A percentile compares a stretch with the other conserved stretches of the same genome.
phyloP scores from a whole-genome alignment of 1,284 basidiomycete genomes.

The Fomitopsis betulina region DNA sequence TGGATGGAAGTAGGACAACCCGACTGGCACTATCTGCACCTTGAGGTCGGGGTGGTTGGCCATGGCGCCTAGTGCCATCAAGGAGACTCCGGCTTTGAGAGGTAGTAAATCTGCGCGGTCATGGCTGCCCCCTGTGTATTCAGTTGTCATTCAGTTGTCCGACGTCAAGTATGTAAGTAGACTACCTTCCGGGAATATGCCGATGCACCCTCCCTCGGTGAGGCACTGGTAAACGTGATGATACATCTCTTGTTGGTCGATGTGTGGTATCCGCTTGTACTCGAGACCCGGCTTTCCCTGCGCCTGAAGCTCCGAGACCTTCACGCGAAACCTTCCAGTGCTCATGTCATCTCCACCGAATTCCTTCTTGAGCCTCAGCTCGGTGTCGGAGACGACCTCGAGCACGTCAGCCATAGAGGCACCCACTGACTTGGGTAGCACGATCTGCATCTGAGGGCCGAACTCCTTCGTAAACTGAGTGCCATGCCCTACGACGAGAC shows the following conservation, averaged over 20 bases:
- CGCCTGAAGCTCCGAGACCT: slow-evolving; percentile 49
- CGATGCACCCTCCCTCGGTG: slow-evolving; percentile 85
- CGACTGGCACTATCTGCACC: slow-evolving; percentile 93
- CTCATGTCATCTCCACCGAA: slow-evolving; percentile 84
- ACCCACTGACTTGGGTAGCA: slow-evolving; percentile 82
- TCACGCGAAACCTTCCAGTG: slow-evolving; percentile 66
- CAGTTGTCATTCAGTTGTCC: neutral
- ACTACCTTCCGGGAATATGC: slow-evolving; percentile 94
- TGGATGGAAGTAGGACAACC: slow-evolving; percentile 93
- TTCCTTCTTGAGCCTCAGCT: slow-evolving; percentile 83
- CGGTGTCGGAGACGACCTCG: slow-evolving; percentile 88
- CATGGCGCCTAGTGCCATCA: slow-evolving; percentile 98
- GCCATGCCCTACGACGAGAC: slow-evolving; percentile 73
- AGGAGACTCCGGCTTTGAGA: slow-evolving; percentile 91
- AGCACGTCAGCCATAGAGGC: slow-evolving; percentile 81
- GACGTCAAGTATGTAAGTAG: neutral
- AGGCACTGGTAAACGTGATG: slow-evolving; percentile 88
- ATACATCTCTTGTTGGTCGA: slow-evolving; percentile 96
- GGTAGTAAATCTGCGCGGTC: slow-evolving; percentile 94
- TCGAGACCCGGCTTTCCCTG: slow-evolving; percentile 58
- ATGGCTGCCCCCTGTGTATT: slow-evolving; percentile 82
- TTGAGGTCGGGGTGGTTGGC: slow-evolving; percentile 81
- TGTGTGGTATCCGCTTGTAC: slow-evolving; percentile 78
- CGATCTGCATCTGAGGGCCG: slow-evolving; percentile 78
- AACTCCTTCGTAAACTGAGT: slow-evolving; percentile 83